phyloP scores from a whole-genome alignment of 1,139 yeast species.

The Yamadazyma sp. region DNA sequence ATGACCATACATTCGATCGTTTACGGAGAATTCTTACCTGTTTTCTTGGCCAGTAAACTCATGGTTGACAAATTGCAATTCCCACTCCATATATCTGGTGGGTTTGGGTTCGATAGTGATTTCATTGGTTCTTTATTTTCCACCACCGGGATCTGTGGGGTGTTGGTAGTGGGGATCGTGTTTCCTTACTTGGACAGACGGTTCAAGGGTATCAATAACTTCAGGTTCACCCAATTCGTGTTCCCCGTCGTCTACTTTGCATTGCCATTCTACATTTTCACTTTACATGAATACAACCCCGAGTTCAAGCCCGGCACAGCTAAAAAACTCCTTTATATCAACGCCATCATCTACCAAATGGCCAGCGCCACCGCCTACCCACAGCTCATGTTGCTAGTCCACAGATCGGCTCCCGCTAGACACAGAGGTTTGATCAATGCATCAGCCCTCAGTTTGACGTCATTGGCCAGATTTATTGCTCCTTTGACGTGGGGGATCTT shows the following conservation, averaged over 20 bases:
- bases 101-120: constrained; percentile 36
- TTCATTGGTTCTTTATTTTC: constrained; percentile 58
- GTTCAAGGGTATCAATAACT: constrained; percentile 46
- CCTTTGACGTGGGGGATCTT: constrained; percentile 60
- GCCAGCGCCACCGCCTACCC: constrained; percentile 22
- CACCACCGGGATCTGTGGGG: constrained; percentile 57
- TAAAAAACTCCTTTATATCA: constrained; percentile 22
- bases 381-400: constrained; percentile 36
- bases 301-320: constrained; percentile 25
- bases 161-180: constrained; percentile 47
- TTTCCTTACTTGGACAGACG: constrained; percentile 58
- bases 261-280: constrained; percentile 52
- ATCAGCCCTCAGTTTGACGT: constrained; percentile 46
- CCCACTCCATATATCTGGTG: constrained; percentile 31
- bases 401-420: constrained; percentile 46
- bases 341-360: constrained; percentile 37
- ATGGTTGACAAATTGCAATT: constrained; percentile 33
- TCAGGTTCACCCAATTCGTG: constrained; percentile 36
- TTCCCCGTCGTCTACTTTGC: constrained; percentile 50
- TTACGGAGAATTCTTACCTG: constrained; percentile 59
- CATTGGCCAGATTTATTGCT: constrained; percentile 58
- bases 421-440: constrained; percentile 55
- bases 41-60: constrained; percentile 53
- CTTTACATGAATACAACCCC: constrained; percentile 32
- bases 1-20: constrained; percentile 47